Conservation (phyloP, 2,329 filamentous ascomycete genomes). For the Aspergillus ibericus region DNA sequence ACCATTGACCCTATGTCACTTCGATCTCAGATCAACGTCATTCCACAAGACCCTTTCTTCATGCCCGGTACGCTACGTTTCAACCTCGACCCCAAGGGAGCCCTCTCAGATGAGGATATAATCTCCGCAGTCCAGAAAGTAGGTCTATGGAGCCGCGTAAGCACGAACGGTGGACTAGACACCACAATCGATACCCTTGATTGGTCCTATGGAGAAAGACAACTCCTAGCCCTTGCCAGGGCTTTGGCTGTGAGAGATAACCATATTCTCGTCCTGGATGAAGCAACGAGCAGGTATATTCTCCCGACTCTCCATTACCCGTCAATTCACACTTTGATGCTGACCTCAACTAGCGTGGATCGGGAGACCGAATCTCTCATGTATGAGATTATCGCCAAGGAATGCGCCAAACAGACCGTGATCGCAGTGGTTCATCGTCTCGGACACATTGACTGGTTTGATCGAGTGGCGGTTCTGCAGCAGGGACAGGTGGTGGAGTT, state of each 20-base stretch:
- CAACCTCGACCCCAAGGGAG: constrained; percentile 33
- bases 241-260: constrained; percentile 51
- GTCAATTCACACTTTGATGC: background rate
- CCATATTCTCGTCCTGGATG: constrained; percentile 17
- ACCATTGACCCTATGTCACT: constrained; percentile 11
- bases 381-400: background rate
- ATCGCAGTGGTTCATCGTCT: constrained; percentile 2
- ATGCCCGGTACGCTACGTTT: constrained; percentile 25
- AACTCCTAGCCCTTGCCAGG: constrained; percentile 70
- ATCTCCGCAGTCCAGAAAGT: constrained; percentile 22
- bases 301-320: background rate
- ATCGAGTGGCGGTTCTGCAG: constrained; percentile 15
- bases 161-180: background rate
- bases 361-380: background rate
- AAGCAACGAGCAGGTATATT: constrained; percentile 22
- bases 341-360: background rate
- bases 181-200: constrained; percentile 2
- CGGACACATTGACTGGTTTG: constrained; percentile 10
- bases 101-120: constrained; percentile 24
- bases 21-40: constrained; percentile 23
- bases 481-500: constrained; percentile 17
- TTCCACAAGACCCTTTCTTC: constrained; percentile 29
- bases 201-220: constrained; percentile 70
- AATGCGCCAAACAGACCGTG: background rate
- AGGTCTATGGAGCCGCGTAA: constrained; percentile 26